Conservation (phyloP, 495 filamentous ascomycete genomes). For the Penicillium roqueforti region DNA sequence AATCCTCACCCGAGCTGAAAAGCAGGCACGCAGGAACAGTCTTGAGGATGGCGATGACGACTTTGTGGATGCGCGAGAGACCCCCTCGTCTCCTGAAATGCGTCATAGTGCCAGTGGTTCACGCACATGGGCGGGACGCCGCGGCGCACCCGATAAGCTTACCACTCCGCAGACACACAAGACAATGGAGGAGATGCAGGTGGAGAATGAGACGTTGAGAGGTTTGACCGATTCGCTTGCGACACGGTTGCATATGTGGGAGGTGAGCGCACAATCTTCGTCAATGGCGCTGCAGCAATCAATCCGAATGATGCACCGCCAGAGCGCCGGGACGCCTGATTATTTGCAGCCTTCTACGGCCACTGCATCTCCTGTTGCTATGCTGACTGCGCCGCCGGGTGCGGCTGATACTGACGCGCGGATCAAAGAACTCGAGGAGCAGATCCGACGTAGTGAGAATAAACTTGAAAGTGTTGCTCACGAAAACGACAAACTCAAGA, state of each 20-base stretch:
- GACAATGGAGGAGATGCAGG: constrained; percentile 74
- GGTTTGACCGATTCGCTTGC: constrained; percentile 72
- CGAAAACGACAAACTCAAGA: constrained; percentile 66
- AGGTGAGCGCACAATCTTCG: constrained; percentile 76
- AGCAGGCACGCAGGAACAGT: constrained; percentile 49
- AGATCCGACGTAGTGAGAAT: constrained; percentile 43
- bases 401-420: constrained; percentile 34
- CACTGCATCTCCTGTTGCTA: constrained; percentile 23
- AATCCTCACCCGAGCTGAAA: constrained; percentile 70
- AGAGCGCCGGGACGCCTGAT: constrained; percentile 39
- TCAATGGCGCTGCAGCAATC: constrained; percentile 77
- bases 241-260: constrained; percentile 76
- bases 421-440: constrained; percentile 47
- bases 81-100: constrained; percentile 49
- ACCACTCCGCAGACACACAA: constrained; percentile 40
- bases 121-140: constrained; percentile 16
- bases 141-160: constrained; percentile 25
- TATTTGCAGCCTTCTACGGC: constrained; percentile 23
- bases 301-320: constrained; percentile 60
- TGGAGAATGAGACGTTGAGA: constrained; percentile 75
- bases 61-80: constrained; percentile 85
- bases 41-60: constrained; percentile 66
- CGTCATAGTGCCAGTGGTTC: constrained; percentile 31
- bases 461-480: constrained; percentile 55
- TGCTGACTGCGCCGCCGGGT: constrained; percentile 19